These are phyloP conservation scores for Lodderomyces jiufengensis DNA, from an alignment of 1,139 yeast genomes.

Conservation along the genomic window DNA sequence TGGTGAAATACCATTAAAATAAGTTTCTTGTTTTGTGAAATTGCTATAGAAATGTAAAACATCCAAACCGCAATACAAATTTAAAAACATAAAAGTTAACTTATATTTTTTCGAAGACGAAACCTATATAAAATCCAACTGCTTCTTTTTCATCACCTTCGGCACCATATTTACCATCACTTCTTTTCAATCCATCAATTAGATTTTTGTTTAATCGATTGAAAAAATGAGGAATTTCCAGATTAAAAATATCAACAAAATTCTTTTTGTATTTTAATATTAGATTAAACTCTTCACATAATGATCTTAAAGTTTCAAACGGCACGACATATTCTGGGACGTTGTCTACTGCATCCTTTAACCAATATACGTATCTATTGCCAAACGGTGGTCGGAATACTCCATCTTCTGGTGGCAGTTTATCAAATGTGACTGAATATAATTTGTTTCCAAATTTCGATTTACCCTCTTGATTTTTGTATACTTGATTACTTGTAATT, in stretches of 20 bases:
- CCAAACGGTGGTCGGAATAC: conserved; percentile 77
- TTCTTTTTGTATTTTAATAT: conserved; percentile 70
- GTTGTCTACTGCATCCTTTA: conserved; percentile 91
- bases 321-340: conserved; percentile 99
- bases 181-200: conserved; percentile 64
- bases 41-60: too few species aligned
- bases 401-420: conserved; percentile 71
- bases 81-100: too few species aligned
- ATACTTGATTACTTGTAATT: conserved; percentile 41
- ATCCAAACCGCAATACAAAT: too few species aligned
- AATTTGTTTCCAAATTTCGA: conserved; percentile 78
- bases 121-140: conserved; percentile 81
- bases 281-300: conserved; percentile 82
- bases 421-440: conserved; percentile 74
- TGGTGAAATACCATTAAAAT: too few species aligned
- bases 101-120: conserved; percentile 63
- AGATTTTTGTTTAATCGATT: conserved; percentile 58
- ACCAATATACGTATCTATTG: conserved; percentile 72
- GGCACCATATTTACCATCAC: conserved; percentile 81
- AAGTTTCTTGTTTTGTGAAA: too few species aligned
- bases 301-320: conserved; percentile 75
- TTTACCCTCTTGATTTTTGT: conserved; percentile 39
- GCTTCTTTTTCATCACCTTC: conserved; percentile 86
- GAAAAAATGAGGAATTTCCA: conserved; percentile 69
- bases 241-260: conserved; percentile 78